A percentile compares a stretch with the other conserved stretches of the same genome.
phyloP scores from a whole-genome alignment of 352 stramenopile genomes.

The Globisporangium irregulare region DNA sequence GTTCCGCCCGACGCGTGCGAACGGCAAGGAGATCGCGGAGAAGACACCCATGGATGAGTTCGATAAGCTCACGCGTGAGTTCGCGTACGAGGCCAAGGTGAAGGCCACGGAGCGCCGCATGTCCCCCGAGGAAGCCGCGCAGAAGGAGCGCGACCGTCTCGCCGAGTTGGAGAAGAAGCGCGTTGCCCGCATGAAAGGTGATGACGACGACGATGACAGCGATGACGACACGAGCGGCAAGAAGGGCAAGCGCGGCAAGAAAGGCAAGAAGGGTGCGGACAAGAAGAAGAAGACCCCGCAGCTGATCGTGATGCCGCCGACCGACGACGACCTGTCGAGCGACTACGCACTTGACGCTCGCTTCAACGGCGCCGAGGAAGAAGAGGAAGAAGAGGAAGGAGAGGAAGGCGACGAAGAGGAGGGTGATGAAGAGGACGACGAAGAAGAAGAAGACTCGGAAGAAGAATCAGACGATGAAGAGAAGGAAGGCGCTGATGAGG shows the following conservation, averaged over 20 bases:
- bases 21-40: constrained; percentile 54
- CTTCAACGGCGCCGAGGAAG: constrained; percentile 45
- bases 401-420: constrained; percentile 40
- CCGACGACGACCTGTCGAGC: constrained; percentile 90
- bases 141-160: constrained; percentile 90
- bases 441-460: constrained; percentile 50
- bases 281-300: constrained; percentile 30
- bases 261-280: constrained; percentile 28
- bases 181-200: constrained; percentile 94
- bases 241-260: constrained; percentile 36
- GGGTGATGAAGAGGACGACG: constrained; percentile 52
- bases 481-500: constrained; percentile 50
- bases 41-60: constrained; percentile 85
- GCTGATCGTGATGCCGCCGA: constrained; percentile 75
- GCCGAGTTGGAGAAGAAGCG: constrained; percentile 91
- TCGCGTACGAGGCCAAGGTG: constrained; percentile 91
- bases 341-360: constrained; percentile 72
- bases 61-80: constrained; percentile 72
- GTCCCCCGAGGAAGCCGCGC: constrained; percentile 92
- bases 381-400: constrained; percentile 34
- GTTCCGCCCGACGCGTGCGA: constrained; percentile 73
- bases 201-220: constrained; percentile 70
- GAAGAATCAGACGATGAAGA: constrained; percentile 22
- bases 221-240: constrained; percentile 51
- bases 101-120: constrained; percentile 93